Evolutionary conservation across 2,329 filamentous ascomycete genomes (phyloP), one percentile per base, ranked within the genome.

Genomic region (Aspergillus ruber): DNA sequence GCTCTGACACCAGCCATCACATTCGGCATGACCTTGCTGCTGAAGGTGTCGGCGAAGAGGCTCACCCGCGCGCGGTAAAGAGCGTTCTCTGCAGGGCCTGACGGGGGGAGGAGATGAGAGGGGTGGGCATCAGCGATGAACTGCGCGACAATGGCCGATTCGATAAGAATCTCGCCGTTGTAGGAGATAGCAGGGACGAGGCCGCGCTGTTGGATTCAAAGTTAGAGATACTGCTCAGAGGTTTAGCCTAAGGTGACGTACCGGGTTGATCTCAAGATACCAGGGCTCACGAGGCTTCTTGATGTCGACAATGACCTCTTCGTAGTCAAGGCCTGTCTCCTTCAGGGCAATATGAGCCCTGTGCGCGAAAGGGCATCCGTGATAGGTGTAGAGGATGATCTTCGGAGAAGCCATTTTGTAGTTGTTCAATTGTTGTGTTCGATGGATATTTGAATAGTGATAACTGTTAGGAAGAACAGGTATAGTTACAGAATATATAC

Each of bases 181-280:
- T 85, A 85, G 20, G 79, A 77, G 47, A 93, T 70, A 0, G 82
- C 72, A 0, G 88, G 88, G 4, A 93, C 86, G 3, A 90, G 79
- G 12, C 88, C 88, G 48, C 86, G 82, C 55, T 79, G 49, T 47
- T 47, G 8, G 15, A 9, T 15, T 29, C 9, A 35, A 18, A 6
- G 9, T 3, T n/a, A 39, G 9, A 12, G 25, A 12, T 12, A 21
- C 17, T 17, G 18, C 18, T 10, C 12, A 35, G 6, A 35, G 3
- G 7, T 39, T 2, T 39, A 13, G 8, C 5, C 17, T 5, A 9
- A 38, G n/a, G 15, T 38, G 27, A 48, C 66, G 45, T 68, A 77
- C 76, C 2, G 87, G 86, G 71, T 91, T 90, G 63, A 93, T 71
- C 44, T 83, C 74, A 7, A 93, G 78, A 63, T 91, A 93, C 74